A percentile compares a stretch with the other conserved stretches of the same genome.
Evolutionary conservation across 1,139 yeast genomes (phyloP).

Genomic region (Candida mesenterica): DNA sequence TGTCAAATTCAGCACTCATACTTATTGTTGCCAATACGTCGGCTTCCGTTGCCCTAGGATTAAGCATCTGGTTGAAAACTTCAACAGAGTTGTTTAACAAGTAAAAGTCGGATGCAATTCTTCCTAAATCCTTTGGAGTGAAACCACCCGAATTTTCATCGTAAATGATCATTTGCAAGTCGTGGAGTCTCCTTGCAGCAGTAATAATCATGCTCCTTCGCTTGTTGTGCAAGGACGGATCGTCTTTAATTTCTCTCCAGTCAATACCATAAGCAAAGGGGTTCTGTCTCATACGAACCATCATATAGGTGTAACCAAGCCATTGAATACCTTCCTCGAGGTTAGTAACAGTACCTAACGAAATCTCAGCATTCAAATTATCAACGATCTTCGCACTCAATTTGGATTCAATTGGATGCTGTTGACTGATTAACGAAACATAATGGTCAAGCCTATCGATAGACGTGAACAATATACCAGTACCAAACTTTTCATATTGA

Average conservation of each 20-base stretch:
- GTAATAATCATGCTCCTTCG: constrained; percentile 71
- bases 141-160: constrained; percentile 84
- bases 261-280: constrained; percentile 93
- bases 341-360: constrained; percentile 92
- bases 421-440: constrained; percentile 83
- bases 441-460: constrained; percentile 83
- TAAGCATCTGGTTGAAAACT: constrained; percentile 80
- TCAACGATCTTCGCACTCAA: constrained; percentile 78
- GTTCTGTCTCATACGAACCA: constrained; percentile 90
- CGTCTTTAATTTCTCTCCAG: constrained; percentile 81
- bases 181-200: constrained; percentile 81
- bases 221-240: constrained; percentile 73
- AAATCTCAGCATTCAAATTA: constrained; percentile 92
- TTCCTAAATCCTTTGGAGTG: constrained; percentile 83
- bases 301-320: constrained; percentile 94
- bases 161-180: constrained; percentile 88
- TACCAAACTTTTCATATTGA: constrained; percentile 88
- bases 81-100: constrained; percentile 83
- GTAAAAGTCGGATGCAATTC: constrained; percentile 94
- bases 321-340: constrained; percentile 94
- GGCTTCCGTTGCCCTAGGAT: constrained; percentile 86
- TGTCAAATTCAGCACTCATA: constrained; percentile 93
- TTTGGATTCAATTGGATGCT: constrained; percentile 93
- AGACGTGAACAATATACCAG: constrained; percentile 86
- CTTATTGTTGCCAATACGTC: constrained; percentile 87